Conservation (phyloP, 176 grass and related monocot species). For the Juncus effusus region DNA sequence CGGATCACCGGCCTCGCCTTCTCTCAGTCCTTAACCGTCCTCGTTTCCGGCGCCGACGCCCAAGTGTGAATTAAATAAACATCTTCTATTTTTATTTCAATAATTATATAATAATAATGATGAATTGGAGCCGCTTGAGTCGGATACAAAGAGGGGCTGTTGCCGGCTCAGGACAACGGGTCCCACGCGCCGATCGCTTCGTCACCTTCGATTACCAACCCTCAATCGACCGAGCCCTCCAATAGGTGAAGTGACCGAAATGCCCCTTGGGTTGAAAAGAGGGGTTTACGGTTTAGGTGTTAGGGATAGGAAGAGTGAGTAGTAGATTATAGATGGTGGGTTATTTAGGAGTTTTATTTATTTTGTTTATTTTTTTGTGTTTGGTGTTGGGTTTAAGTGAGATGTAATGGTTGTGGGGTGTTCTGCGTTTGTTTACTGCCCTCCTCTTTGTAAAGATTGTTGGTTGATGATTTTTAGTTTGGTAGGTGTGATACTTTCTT, state of each 20-base stretch:
- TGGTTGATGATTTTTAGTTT: conserved; percentile 1
- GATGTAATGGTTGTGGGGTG: conserved; percentile 2
- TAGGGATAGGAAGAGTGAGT: conserved; percentile 20
- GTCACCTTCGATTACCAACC: conserved; percentile 35
- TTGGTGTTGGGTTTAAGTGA: conserved; percentile 18
- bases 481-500: conserved; percentile 14
- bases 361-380: conserved; percentile 5
- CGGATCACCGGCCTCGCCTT: conserved; percentile 97
- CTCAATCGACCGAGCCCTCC: conserved; percentile 64
- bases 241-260: conserved; percentile 39
- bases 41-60: conserved; percentile 94
- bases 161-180: conserved; percentile 71
- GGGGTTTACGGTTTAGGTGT: conserved; percentile 16
- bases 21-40: conserved; percentile 81
- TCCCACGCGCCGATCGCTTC: conserved; percentile 48
- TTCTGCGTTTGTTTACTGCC: neutral
- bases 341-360: conserved; percentile 8
- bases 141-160: conserved; percentile 73
- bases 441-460: conserved; percentile 23
- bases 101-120: neutral
- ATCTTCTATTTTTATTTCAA: neutral
- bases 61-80: conserved; percentile 44
- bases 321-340: conserved; percentile 15
- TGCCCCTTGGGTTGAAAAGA: too few relatives aligned
- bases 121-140: conserved; percentile 64